phyloP scores from a whole-genome alignment of 371 early-diverging fungal genomes.

The Dichotomocladium elegans region DNA sequence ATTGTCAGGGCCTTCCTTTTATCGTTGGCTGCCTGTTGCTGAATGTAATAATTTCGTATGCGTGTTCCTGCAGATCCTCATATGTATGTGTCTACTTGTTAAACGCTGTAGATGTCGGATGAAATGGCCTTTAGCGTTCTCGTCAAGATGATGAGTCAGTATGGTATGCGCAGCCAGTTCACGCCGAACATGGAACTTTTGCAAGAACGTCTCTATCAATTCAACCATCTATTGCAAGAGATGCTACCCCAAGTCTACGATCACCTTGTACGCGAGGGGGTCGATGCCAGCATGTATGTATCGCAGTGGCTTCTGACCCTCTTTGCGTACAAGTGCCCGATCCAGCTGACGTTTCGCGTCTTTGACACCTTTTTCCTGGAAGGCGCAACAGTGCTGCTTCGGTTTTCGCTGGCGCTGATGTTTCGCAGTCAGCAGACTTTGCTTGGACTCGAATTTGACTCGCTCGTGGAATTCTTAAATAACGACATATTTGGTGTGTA shows the following conservation, averaged over 20 bases:
- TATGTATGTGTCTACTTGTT: too few relatives aligned
- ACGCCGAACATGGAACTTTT: constrained; percentile 65
- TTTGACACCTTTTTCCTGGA: constrained; percentile 90
- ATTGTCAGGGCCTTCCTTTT: constrained; percentile 95
- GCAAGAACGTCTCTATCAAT: constrained; percentile 79
- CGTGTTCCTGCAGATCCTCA: too few relatives aligned
- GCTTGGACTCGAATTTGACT: constrained; percentile 72
- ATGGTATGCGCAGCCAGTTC: constrained; percentile 77
- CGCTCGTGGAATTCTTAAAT: constrained; percentile 79
- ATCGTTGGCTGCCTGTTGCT: constrained; percentile 83
- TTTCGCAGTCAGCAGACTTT: constrained; percentile 71
- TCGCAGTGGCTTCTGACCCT: constrained; percentile 84
- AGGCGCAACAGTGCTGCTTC: constrained; percentile 76
- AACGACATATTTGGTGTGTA: constrained; percentile 70
- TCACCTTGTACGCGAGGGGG: constrained; percentile 70
- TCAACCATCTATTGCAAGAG: constrained; percentile 78
- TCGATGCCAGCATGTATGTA: constrained; percentile 74
- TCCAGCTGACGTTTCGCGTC: constrained; percentile 79
- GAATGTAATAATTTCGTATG: constrained; percentile 54
- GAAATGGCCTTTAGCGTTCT: constrained; percentile 88
- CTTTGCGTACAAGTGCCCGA: constrained; percentile 82
- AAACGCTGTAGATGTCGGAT: constrained; percentile 77
- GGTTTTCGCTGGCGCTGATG: constrained; percentile 83
- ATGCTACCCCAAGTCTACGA: constrained; percentile 60
- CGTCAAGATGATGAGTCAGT: constrained; percentile 62